Evolutionary conservation across 495 filamentous ascomycete genomes (phyloP), one percentile per base, ranked within the genome.

Genomic region (Aspergillus nidulans): DNA sequence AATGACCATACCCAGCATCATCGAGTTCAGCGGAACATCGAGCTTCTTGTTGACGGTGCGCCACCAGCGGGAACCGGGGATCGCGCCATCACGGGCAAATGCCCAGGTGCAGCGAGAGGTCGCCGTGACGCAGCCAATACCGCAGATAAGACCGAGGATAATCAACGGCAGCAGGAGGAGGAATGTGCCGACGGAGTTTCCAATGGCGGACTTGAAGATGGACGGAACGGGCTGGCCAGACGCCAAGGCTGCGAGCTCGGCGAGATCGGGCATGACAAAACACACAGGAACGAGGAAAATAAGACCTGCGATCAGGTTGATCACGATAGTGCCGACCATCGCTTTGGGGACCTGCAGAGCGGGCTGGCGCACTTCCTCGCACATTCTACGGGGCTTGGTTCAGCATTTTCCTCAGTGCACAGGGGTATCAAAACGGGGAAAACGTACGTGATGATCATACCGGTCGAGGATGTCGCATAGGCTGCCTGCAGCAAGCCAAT

Each of bases 261-360:
- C 48, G 16, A 85, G 64, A 58, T 86, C 74, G 53, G 41, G 88
- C 84, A 59, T 80, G 72, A 85, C 83, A 56, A 89, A 86, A 3
- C 88, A 69, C 6, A 88, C 68, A 6, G 82, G 79, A n/a, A 83
- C 72, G 41, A 90, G 68, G 59, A 89, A 90, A 49, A 86, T 62
- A 48, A 92, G 76, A 5, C 87, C 87, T 0, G 87, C 88, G 43
- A 81, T 64, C 32, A 82, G 77, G 3, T 86, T 87, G 18, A 89
- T 88, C 3, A 77, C 77, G 15, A 91, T 86, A n/a, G 82, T 86
- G 24, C 78, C 74, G 36, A 91, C 77, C 76, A 91, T 89, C 41
- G 87, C 85, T 54, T 82, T 82, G 23, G 87, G 87, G 0, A 84
- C 87, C 63, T 84, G 81, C 8, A 81, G 68, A 18, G 83, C 65